Evolutionary conservation across 257 asterid species (phyloP), one percentile per base, ranked within the genome.

Genomic region (Thymus mandschuricus): DNA sequence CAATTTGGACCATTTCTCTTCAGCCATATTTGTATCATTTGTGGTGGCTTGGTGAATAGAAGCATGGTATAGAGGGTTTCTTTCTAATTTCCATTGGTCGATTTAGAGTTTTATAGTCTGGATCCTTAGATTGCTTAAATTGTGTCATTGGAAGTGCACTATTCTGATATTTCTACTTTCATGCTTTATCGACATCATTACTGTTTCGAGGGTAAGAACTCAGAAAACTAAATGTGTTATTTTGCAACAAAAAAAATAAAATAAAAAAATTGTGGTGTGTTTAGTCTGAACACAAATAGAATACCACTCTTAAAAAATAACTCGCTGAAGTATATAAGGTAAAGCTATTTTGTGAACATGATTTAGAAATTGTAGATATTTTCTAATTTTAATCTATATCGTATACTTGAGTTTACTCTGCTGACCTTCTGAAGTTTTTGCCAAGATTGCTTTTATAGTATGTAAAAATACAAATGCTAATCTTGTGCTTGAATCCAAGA

Each of bases 101-200:
- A 51, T 54, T 43, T 38, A 62, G 34, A 57, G 68, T 69, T 31
- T 43, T 55, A 3, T 30, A 54, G 15, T 69, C 43, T 69, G 68
- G n/a, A 61, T 71, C 13, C 21, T 74, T 33, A 60, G 40, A 46
- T 66, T 59, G 45, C 30, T 57, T 70, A 43, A 41, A 34, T 35
- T 35, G 2, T 35, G 40, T 35, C 40, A 35, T 35, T 5, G 40
- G 40, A 35, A 35, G 40, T 35, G 40, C 40, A 35, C 40, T 35
- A 4, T 4, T 38, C 41, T 38, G 41, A 38, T 38, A 7, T 38
- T 21, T 21, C 21, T 21, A 21, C 21, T 21, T 21, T 21, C 21
- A 21, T 21, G 21, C 21, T 21, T 21, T 21, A 21, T 21, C 21
- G 21, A 21, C 21, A 21, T 21, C 21, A 21, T 21, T 21, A 21